Evolutionary conservation across 345 rosid species (phyloP).

Genomic region (Corymbia maculata): DNA sequence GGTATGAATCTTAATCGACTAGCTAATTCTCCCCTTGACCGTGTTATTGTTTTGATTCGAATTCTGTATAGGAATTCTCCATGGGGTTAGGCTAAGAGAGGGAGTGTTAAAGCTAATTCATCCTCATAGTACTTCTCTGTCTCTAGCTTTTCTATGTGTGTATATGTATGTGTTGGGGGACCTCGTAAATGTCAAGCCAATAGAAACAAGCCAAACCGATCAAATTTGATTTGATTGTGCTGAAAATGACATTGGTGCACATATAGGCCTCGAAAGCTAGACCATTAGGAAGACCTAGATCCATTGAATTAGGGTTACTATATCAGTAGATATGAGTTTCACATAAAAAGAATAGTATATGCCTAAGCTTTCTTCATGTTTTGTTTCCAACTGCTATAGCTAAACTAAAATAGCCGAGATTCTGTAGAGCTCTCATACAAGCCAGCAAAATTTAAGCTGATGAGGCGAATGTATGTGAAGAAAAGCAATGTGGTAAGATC

Average conservation of each 20-base stretch:
- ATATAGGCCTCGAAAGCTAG: not conserved
- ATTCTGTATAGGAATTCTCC: too few relatives aligned
- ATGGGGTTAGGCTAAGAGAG: too few relatives aligned
- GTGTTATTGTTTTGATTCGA: not conserved
- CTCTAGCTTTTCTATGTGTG: too few relatives aligned
- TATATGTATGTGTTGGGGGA: not conserved
- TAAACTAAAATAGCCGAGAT: fast-evolving
- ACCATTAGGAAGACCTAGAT: too few relatives aligned
- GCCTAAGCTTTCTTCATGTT: not conserved
- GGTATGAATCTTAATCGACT: not conserved
- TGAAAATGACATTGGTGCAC: not conserved
- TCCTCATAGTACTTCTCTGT: too few relatives aligned
- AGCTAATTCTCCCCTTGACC: not conserved
- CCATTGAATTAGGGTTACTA: not conserved
- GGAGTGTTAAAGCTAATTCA: too few relatives aligned
- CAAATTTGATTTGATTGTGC: not conserved
- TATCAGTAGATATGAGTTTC: not conserved
- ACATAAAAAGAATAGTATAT: not conserved
- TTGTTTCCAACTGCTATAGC: fast-evolving
- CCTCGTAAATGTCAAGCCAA: not conserved
- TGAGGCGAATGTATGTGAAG: not conserved
- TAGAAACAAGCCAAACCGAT: not conserved
- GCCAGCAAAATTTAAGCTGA: not conserved
- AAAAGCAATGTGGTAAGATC: too few relatives aligned
- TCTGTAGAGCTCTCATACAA: fast-evolving